Evolutionary conservation across 2,329 filamentous ascomycete species (phyloP).

Genomic region (Bertia moriformis): DNA sequence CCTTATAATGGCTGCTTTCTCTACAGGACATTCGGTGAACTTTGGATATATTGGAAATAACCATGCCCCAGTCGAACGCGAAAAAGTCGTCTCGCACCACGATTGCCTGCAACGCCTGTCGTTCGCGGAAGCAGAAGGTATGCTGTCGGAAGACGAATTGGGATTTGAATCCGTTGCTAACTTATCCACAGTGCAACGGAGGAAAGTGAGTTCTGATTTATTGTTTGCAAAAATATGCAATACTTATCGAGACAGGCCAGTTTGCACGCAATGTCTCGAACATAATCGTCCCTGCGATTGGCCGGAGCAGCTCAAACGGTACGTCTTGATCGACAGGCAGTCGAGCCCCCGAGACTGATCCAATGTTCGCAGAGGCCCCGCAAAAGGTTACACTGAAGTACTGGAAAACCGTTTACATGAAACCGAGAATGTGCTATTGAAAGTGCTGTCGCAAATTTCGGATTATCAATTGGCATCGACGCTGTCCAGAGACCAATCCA

Average conservation of each 20-base stretch:
- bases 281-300: conserved; percentile 17
- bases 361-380: conserved; percentile 19
- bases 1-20: no score
- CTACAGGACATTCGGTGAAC: no score
- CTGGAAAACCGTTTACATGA: conserved; percentile 23
- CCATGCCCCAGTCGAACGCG: no score
- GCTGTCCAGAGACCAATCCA: conserved; percentile 4
- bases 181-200: conserved; percentile 17
- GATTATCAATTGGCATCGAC: conserved; percentile 13
- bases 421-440: conserved; percentile 22
- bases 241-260: conserved; percentile 10
- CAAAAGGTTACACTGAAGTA: conserved; percentile 28
- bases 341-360: conserved; percentile 1
- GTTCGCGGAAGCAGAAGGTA: conserved; percentile 24
- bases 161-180: neutral
- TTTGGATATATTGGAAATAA: no score
- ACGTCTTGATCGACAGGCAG: conserved; percentile 2
- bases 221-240: conserved; percentile 3
- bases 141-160: conserved; percentile 1
- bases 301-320: conserved; percentile 21
- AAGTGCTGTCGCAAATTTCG: conserved; percentile 16
- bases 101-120: conserved; percentile 22
- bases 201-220: conserved; percentile 16
- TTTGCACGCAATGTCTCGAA: conserved; percentile 17
- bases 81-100: conserved; percentile 16